Evolutionary conservation across 2,329 filamentous ascomycete species (phyloP), one percentile per base, ranked within the genome.

Genomic region (Penicillium sp.): DNA sequence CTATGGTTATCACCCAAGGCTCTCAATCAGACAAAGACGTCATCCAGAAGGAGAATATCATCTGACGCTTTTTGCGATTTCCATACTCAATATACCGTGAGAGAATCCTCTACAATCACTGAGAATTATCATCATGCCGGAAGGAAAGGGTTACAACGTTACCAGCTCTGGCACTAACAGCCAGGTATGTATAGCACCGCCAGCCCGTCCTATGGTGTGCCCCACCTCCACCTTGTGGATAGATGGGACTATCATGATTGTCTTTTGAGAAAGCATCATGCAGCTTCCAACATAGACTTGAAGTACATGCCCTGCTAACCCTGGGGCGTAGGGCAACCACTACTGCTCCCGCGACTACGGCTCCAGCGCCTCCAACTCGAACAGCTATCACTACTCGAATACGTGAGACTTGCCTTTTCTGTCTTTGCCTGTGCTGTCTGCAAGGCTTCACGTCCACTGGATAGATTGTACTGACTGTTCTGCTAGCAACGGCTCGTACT

Each of bases 321-420:
- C 44, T 9, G 16, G 10, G 49, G 37, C 14, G 10, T 55, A 89
- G 87, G 87, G 88, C 62, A 90, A 90, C 75, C 84, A 86, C 77
- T 90, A 86, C 69, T 88, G 86, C 74, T 74, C 82, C 46, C 86
- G 87, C 36, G 84, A 87, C 75, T 89, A 89, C 64, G 85, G 85
- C 61, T 80, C 79, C 62, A 67, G 74, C 51, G 84, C 82, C 7
- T 63, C 79, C 52, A 86, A 87, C 72, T 74, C 76, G 33, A 89
- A 89, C 76, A 63, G 69, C 40, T 76, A 74, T 61, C 87, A 90
- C 70, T 90, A 89, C 71, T 89, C 85, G 54, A 90, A 90, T 79
- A 70, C 59, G 83, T 85, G 70, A 63, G 81, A 72, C 22, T 33
- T 51, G n/a, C 10, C 3, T 13, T 33, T 6, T 18, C 16, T 33